Evolutionary conservation across 305 asterid genomes (phyloP).

Genomic region (Fraxinus platypoda): DNA sequence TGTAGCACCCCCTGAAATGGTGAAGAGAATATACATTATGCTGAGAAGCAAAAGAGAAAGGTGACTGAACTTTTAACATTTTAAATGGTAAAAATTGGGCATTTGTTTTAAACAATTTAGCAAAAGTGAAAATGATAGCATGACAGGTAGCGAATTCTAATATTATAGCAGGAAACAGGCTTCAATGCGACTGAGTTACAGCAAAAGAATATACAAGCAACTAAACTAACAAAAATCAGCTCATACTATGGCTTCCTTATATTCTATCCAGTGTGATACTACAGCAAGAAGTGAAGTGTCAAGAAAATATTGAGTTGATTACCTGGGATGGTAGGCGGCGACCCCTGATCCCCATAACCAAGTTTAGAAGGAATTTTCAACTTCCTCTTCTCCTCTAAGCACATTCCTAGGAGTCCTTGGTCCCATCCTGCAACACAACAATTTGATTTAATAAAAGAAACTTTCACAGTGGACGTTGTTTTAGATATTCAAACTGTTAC

Average conservation of each 20-base stretch:
- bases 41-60: neutral
- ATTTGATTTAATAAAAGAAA: slow-evolving; percentile 5
- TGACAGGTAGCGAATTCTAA: neutral
- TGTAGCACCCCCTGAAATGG: slow-evolving; percentile 83
- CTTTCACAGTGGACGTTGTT: neutral
- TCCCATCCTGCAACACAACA: slow-evolving; percentile 85
- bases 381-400: slow-evolving; percentile 93
- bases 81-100: neutral
- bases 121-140: neutral
- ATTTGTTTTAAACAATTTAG: neutral
- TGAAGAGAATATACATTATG: neutral
- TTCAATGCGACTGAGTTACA: neutral
- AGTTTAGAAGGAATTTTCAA: slow-evolving; percentile 90
- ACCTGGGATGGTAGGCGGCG: slow-evolving; percentile 99
- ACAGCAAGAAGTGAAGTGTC: neutral
- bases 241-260: neutral
- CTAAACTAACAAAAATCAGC: neutral
- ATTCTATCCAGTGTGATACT: neutral
- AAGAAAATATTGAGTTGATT: slow-evolving; percentile 13
- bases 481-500: neutral
- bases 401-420: slow-evolving; percentile 91
- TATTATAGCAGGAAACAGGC: neutral
- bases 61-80: neutral
- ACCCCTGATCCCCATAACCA: slow-evolving; percentile 91
- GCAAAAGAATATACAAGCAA: neutral